Evolutionary conservation across 139 green algal genomes (phyloP).

Genomic region (Micractinium conductrix): DNA sequence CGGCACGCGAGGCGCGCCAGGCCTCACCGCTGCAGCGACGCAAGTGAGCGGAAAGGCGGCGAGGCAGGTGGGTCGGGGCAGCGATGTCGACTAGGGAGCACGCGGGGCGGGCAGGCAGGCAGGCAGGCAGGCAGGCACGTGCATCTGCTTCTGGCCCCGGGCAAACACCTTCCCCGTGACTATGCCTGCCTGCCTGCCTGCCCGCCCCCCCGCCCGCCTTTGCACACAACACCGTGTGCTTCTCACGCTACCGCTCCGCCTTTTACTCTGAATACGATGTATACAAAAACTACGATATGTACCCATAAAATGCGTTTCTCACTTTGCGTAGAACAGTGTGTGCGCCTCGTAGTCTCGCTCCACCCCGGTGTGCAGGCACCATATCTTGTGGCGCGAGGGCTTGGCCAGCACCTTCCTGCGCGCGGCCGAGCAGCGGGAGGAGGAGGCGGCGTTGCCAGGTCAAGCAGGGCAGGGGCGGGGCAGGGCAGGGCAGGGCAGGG

Average conservation of each 20-base stretch:
- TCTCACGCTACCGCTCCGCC: no score
- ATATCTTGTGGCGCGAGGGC: slow-evolving; percentile 11
- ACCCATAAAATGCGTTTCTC: no score
- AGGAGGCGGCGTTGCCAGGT: not conserved
- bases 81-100: no score
- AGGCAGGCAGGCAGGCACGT: no score
- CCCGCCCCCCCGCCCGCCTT: not conserved
- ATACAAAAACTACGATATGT: no score
- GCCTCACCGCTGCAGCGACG: not conserved
- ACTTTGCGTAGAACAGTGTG: slow-evolving; percentile 14
- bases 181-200: no score
- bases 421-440: not conserved
- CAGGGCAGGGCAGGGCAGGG: not conserved
- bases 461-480: not conserved
- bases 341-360: slow-evolving; percentile 12
- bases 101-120: no score
- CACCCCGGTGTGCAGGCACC: not conserved
- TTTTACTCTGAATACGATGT: no score
- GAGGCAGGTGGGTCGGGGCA: no score
- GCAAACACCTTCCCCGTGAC: no score
- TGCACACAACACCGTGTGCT: not conserved
- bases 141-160: no score
- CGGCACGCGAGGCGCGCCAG: slow-evolving; percentile 1
- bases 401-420: slow-evolving; percentile 17
- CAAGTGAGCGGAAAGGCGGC: not conserved